Evolutionary conservation across 352 stramenopile genomes (phyloP).

Genomic region (Globisporangium cystogenes): DNA sequence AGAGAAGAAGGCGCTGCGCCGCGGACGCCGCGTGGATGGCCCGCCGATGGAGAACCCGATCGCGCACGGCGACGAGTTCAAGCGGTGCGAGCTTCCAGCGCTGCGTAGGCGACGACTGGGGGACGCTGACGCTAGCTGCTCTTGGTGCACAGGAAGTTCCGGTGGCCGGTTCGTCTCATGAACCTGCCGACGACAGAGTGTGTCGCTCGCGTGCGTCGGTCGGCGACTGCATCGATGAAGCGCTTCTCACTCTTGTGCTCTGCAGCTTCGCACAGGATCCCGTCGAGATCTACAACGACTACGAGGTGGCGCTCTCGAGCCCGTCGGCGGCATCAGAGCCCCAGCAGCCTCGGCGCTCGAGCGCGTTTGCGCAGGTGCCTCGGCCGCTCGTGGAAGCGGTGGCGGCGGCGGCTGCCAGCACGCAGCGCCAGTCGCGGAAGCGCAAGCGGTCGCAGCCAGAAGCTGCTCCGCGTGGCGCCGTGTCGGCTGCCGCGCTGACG

Average conservation of each 20-base stretch:
- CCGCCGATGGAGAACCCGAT: conserved; percentile 43
- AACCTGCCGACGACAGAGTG: conserved; percentile 61
- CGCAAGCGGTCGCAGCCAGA: conserved; percentile 21
- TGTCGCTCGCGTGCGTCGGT: conserved; percentile 2
- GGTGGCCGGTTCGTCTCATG: conserved; percentile 58
- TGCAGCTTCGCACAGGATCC: conserved; percentile 46
- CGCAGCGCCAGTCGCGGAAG: conserved; percentile 21
- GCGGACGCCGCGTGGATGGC: conserved; percentile 23
- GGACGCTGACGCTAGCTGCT: not conserved
- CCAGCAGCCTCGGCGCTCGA: conserved; percentile 3
- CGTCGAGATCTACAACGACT: conserved; percentile 40
- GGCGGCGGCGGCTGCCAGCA: conserved; percentile 16
- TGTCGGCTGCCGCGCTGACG: conserved; percentile 18
- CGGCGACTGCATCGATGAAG: too few species aligned
- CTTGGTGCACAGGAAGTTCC: conserved; percentile 49
- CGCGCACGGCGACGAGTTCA: conserved; percentile 36
- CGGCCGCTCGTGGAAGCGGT: conserved; percentile 31
- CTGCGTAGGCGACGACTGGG: too few species aligned
- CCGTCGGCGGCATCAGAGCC: not conserved
- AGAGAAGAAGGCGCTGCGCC: conserved; percentile 26
- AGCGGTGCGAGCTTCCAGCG: conserved; percentile 18
- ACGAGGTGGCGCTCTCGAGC: conserved; percentile 22
- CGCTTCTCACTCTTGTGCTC: too few species aligned
- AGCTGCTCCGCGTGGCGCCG: not conserved
- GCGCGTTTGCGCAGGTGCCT: conserved; percentile 34